phyloP scores from a whole-genome alignment of 352 stramenopile species.

The Phytophthora lateralis region DNA sequence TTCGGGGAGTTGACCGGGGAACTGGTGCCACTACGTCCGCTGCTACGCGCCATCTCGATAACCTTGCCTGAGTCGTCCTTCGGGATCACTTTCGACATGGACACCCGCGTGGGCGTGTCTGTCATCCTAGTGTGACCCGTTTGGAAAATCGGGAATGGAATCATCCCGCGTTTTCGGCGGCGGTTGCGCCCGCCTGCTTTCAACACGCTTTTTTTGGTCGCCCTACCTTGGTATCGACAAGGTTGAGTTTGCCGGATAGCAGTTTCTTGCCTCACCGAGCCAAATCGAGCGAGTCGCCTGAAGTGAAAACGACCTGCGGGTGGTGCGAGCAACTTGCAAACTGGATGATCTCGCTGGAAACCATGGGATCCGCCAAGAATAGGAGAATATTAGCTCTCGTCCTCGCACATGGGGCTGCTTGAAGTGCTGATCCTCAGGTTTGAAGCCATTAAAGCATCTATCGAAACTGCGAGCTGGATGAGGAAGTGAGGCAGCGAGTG shows the following conservation, averaged over 20 bases:
- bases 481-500: slow-evolving; percentile 6
- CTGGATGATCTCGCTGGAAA: slow-evolving; percentile 6
- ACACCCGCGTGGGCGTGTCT: slow-evolving; percentile 54
- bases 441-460: slow-evolving; percentile 11
- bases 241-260: slow-evolving; percentile 7
- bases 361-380: slow-evolving; percentile 24
- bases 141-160: slow-evolving; percentile 76
- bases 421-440: slow-evolving; percentile 15
- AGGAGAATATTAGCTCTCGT: slow-evolving; percentile 19
- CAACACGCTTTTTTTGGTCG: slow-evolving; percentile 20
- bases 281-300: slow-evolving; percentile 1
- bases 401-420: slow-evolving; percentile 24
- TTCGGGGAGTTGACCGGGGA: slow-evolving; percentile 18
- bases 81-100: slow-evolving; percentile 81
- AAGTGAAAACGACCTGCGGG: slow-evolving; percentile 26
- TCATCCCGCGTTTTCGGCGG: slow-evolving; percentile 43
- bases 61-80: slow-evolving; percentile 46
- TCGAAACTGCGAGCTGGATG: slow-evolving; percentile 14
- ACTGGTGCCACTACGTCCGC: slow-evolving; percentile 32
- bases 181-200: slow-evolving; percentile 26
- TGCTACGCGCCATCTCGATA: slow-evolving; percentile 39
- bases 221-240: slow-evolving; percentile 25
- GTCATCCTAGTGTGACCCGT: slow-evolving; percentile 81
- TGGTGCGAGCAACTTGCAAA: slow-evolving; percentile 36
- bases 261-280: slow-evolving; percentile 12